Evolutionary conservation across 2,329 filamentous ascomycete genomes (phyloP), one percentile per base, ranked within the genome.

Genomic region (Huntiella savannae): DNA sequence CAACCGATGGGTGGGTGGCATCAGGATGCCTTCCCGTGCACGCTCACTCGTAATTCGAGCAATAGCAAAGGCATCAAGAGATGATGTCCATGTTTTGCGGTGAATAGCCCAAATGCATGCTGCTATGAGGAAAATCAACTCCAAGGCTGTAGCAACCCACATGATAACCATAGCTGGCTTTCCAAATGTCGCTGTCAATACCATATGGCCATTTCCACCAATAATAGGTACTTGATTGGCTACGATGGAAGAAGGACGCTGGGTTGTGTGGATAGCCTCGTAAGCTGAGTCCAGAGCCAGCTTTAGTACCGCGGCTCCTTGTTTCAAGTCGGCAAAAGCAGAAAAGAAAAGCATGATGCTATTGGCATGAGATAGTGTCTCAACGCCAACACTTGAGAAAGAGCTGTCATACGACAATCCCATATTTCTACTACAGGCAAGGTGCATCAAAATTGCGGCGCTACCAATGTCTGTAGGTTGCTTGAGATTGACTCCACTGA

Each of bases 191-290:
- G 44, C 39, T 35, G 28, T 40, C 16, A 46, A 19, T 28, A 49
- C 43, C 15, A 49, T 8, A 16, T 49, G 48, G 16, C 48, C 48
- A 12, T 41, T 40, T 3, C 48, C 48, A 16, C 48, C 48, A 32
- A 49, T 49, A 6, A 49, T n/a, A 36, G 48, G 48, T 16, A 49
- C 44, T 28, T 46, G 48, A 22, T 46, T 46, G 7, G 40, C 15
- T 3, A 35, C 35, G 8, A 39, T 37, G 15, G 11, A 16, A 35
- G 12, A n/a, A 12, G 43, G 48, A 17, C 32, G 36, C 10, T n/a
- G 32, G 5, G 13, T 33, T 3, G 33, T 36, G 16, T 49, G 48
- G 33, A 49, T 49, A 15, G 43, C 48, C 3, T 46, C 22, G 40
- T 39, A 49, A 15, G 48, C 43, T 13, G 48, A 32, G 35, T 49